Percentiles rank a stretch among this genome's conserved stretches.
Conservation (phyloP, 768 basidiomycete species). For the Terana coerulea region DNA sequence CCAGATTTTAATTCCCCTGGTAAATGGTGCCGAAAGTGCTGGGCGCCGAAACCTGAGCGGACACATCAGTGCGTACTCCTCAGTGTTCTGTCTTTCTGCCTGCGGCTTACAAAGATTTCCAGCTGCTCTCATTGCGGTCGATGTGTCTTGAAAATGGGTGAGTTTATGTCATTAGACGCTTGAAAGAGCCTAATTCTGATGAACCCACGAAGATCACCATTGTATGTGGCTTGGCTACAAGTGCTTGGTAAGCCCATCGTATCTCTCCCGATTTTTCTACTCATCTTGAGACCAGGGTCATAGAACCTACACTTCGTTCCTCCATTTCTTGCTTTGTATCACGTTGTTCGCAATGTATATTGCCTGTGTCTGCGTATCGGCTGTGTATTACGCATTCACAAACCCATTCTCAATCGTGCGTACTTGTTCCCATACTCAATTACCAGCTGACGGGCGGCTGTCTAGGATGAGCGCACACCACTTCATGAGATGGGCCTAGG, state of each 20-base stretch:
- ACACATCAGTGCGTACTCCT: conserved; percentile 62
- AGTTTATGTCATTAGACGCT: conserved; percentile 17
- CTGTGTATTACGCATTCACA: conserved; percentile 62
- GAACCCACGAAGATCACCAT: conserved; percentile 85
- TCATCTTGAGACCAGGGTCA: conserved; percentile 50
- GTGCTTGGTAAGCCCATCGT: conserved; percentile 60
- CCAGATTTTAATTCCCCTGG: conserved; percentile 50
- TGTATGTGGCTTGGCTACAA: conserved; percentile 79
- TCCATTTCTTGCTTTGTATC: conserved; percentile 69
- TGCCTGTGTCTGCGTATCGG: conserved; percentile 45
- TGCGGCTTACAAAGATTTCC: conserved; percentile 26
- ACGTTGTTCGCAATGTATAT: conserved; percentile 63
- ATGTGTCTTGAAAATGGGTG: conserved; percentile 85
- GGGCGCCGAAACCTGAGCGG: conserved; percentile 76
- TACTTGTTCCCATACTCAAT: background rate
- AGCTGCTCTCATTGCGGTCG: conserved; percentile 47
- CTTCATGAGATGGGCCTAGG: conserved; percentile 67
- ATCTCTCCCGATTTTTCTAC: background rate
- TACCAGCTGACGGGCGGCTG: background rate
- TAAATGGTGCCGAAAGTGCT: conserved; percentile 78
- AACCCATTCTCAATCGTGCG: conserved; percentile 63
- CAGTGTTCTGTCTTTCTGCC: background rate
- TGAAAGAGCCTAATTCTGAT: background rate
- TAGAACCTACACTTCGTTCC: conserved; percentile 79
- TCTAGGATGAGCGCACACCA: conserved; percentile 62